Evolutionary conservation across 768 basidiomycete species (phyloP).

Genomic region (Suillus luteus): DNA sequence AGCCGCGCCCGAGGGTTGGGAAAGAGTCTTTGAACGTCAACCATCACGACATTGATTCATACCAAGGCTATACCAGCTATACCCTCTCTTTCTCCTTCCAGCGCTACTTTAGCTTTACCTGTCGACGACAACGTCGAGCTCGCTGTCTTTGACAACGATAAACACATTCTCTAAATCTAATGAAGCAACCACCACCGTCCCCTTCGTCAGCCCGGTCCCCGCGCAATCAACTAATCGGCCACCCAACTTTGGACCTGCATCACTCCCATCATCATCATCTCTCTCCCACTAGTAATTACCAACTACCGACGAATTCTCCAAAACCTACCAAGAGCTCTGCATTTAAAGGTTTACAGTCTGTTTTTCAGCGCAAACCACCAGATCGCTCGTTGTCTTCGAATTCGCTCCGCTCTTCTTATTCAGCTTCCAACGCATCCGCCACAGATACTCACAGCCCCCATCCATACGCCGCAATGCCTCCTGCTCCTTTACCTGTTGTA

Average conservation of each 20-base stretch:
- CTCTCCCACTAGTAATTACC: conserved; percentile 44
- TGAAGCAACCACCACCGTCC: conserved; percentile 37
- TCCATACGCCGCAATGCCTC: conserved; percentile 61
- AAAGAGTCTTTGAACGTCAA: background rate
- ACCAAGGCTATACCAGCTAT: conserved; percentile 3
- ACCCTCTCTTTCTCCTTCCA: conserved; percentile 10
- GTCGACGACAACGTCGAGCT: conserved; percentile 15
- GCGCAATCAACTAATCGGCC: conserved; percentile 36
- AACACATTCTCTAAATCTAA: conserved; percentile 13
- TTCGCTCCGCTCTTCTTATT: conserved; percentile 51
- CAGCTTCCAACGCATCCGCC: conserved; percentile 41
- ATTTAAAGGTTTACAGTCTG: conserved; percentile 48
- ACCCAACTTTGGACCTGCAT: conserved; percentile 39
- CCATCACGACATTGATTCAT: background rate
- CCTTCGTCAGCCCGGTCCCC: conserved; percentile 39
- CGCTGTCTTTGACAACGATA: conserved; percentile 13
- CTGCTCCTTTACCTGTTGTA: conserved; percentile 72
- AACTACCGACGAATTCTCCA: conserved; percentile 38
- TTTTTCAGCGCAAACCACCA: conserved; percentile 50
- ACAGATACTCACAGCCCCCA: conserved; percentile 44
- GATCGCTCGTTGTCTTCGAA: conserved; percentile 45
- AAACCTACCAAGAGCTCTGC: conserved; percentile 33
- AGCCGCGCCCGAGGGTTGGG: background rate
- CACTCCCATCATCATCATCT: conserved; percentile 39
- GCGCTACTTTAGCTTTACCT: conserved; percentile 10